Evolutionary conservation across 1,139 yeast species (phyloP).

Genomic region (Suhomyces yuchorum): DNA sequence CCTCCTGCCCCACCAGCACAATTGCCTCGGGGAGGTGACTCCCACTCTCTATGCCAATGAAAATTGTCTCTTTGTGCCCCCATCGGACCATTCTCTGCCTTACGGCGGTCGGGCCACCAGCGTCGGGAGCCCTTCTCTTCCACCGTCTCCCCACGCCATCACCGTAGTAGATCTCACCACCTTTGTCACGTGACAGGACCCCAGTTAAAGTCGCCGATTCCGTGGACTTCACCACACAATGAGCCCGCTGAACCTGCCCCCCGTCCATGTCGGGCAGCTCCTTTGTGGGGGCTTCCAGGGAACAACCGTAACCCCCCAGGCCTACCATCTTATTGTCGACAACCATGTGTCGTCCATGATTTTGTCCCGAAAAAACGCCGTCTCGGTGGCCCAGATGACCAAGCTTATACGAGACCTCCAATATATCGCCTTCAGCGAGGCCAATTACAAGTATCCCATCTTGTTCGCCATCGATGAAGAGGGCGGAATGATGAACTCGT

Average conservation of each 20-base stretch:
- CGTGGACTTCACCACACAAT: conserved; percentile 3
- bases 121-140: too few relatives aligned
- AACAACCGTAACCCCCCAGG: conserved; percentile 56
- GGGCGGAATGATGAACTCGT: conserved; percentile 52
- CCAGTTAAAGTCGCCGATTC: background rate
- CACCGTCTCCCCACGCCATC: background rate
- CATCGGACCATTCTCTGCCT: too few relatives aligned
- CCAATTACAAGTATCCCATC: conserved; percentile 56
- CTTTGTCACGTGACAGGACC: conserved; percentile 3
- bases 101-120: too few relatives aligned
- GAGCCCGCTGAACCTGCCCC: conserved; percentile 13
- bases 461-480: conserved; percentile 45
- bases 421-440: conserved; percentile 52
- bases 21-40: too few relatives aligned
- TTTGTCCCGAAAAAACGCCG: conserved; percentile 56
- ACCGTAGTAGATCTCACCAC: background rate
- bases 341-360: conserved; percentile 61
- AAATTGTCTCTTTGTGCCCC: too few relatives aligned
- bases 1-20: too few relatives aligned
- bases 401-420: conserved; percentile 57
- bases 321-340: conserved; percentile 54
- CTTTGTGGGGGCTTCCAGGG: conserved; percentile 68
- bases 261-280: conserved; percentile 50
- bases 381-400: conserved; percentile 53
- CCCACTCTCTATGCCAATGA: too few relatives aligned